Conservation (phyloP, 2,329 filamentous ascomycete species). For the Raffaelea ambrosiae region DNA sequence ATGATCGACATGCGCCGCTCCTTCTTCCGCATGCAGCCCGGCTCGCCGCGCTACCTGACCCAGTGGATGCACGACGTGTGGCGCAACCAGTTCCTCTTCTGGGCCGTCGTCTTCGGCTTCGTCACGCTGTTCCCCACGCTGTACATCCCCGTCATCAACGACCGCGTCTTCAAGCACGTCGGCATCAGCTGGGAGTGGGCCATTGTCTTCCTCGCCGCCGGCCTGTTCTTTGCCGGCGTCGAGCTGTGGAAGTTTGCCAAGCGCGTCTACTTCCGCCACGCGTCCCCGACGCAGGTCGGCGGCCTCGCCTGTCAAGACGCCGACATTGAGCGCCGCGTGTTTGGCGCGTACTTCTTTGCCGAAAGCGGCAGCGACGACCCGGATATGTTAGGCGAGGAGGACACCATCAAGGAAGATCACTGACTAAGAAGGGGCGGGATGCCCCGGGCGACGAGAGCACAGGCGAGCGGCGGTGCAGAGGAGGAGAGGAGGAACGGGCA, state of each 20-base stretch:
- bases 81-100: conserved; percentile 56
- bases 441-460: too few relatives aligned
- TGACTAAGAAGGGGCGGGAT: too few relatives aligned
- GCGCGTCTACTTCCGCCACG: conserved; percentile 27
- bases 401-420: too few relatives aligned
- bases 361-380: not conserved
- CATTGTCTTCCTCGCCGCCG: conserved; percentile 52
- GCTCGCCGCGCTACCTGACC: conserved; percentile 34
- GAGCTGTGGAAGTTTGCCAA: conserved; percentile 67
- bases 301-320: not conserved
- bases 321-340: conserved; percentile 4
- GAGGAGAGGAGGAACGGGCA: too few relatives aligned
- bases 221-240: conserved; percentile 58
- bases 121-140: conserved; percentile 25
- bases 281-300: not conserved
- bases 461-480: too few relatives aligned
- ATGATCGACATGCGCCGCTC: conserved; percentile 54
- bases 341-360: not conserved
- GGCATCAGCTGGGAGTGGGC: conserved; percentile 63
- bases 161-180: conserved; percentile 39
- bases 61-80: conserved; percentile 53
- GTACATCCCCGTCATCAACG: conserved; percentile 43
- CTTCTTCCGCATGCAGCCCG: conserved; percentile 57
- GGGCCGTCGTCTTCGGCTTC: conserved; percentile 31
- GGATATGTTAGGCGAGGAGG: not conserved